Evolutionary conservation across 805 yeast genomes (phyloP).

Genomic region (Pichia heedii): DNA sequence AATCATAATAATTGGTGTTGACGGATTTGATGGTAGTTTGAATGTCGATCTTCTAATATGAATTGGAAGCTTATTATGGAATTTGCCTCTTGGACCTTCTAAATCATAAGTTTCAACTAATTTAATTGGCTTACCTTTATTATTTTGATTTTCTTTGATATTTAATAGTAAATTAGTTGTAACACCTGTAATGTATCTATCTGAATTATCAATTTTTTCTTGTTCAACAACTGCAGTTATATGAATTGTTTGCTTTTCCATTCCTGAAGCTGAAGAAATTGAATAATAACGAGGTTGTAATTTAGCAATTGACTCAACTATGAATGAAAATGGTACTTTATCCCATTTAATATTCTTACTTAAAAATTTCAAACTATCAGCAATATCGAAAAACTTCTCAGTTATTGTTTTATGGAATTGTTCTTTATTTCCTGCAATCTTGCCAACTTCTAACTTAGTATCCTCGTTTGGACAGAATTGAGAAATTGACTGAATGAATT

Average conservation of each 20-base stretch:
- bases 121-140: constrained; percentile 25
- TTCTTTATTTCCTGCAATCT: constrained; percentile 59
- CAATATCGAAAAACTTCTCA: constrained; percentile 53
- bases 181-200: constrained; percentile 64
- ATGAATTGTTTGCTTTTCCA: constrained; percentile 67
- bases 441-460: constrained; percentile 38
- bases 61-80: constrained; percentile 59
- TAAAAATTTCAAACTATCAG: constrained; percentile 58
- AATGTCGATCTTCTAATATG: constrained; percentile 93
- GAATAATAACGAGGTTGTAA: constrained; percentile 94
- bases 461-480: constrained; percentile 72
- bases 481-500: constrained; percentile 60
- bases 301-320: constrained; percentile 72
- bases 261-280: constrained; percentile 79
- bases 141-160: constrained; percentile 53
- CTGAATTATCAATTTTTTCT: constrained; percentile 26
- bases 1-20: constrained; percentile 78
- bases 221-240: constrained; percentile 91
- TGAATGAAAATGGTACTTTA: constrained; percentile 69
- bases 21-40: constrained; percentile 81
- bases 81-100: constrained; percentile 71
- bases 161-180: constrained; percentile 81
- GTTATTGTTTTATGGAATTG: constrained; percentile 60
- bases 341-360: constrained; percentile 67
- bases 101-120: constrained; percentile 57